These are phyloP conservation scores for Echium plantagineum DNA, from an alignment of 257 asterid species.

Conservation along the genomic window DNA sequence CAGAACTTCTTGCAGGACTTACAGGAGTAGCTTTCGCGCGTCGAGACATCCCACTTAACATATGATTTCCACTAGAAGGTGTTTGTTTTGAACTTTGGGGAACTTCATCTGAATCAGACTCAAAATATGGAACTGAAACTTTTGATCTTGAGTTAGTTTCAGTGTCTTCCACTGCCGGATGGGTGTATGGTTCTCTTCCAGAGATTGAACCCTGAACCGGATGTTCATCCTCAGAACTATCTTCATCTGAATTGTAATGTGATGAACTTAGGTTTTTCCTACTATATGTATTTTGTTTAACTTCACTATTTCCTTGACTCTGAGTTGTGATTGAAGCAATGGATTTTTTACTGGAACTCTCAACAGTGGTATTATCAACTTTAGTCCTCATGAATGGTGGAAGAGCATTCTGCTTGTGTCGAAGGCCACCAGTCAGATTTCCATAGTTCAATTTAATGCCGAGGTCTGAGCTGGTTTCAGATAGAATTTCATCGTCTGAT, in stretches of 20 bases:
- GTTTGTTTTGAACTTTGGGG: constrained; percentile 22
- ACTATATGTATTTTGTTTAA: constrained; percentile 9
- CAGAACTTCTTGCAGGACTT: constrained; percentile 9
- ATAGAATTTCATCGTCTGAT: constrained; percentile 14
- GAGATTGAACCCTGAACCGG: constrained; percentile 12
- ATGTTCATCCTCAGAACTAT: constrained; percentile 42
- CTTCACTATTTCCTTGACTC: constrained; percentile 14
- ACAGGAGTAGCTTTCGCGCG: constrained; percentile 50
- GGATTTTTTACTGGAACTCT: constrained; percentile 15
- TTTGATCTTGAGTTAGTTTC: constrained; percentile 22
- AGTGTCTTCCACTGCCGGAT: constrained; percentile 10
- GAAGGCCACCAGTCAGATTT: constrained; percentile 78
- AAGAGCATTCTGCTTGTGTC: constrained; percentile 50
- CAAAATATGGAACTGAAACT: constrained; percentile 26
- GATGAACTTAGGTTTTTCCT: constrained; percentile 25
- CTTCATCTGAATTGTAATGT: constrained; percentile 29
- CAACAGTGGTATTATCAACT: constrained; percentile 21
- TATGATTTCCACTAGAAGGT: constrained; percentile 20
- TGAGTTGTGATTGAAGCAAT: constrained; percentile 15
- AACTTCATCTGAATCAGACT: constrained; percentile 51
- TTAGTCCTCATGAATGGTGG: constrained; percentile 41
- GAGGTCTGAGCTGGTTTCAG: constrained; percentile 19
- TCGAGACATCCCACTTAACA: constrained; percentile 49
- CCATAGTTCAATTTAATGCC: constrained; percentile 45
- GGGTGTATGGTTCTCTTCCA: constrained; percentile 10